phyloP scores from a whole-genome alignment of 352 stramenopile species.

The Phytophthora quininea region DNA sequence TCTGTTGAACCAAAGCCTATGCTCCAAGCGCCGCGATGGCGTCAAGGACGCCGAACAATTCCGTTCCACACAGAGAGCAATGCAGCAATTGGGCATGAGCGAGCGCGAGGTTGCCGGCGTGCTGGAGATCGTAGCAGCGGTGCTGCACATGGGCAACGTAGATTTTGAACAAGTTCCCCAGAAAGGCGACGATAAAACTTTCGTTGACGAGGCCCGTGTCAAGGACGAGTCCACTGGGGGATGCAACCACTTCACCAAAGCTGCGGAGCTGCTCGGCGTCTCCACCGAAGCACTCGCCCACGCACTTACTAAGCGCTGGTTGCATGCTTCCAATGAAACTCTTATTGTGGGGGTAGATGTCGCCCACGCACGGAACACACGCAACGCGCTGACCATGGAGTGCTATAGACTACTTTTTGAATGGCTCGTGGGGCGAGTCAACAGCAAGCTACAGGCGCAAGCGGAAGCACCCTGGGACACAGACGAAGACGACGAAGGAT shows the following conservation, averaged over 20 bases:
- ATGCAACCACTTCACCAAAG: constrained; percentile 51
- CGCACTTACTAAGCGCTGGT: constrained; percentile 64
- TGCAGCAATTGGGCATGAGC: constrained; percentile 82
- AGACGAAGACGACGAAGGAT: constrained; percentile 16
- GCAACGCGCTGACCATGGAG: constrained; percentile 92
- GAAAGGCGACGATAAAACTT: constrained; percentile 34
- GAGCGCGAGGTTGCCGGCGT: constrained; percentile 64
- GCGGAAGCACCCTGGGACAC: constrained; percentile 10
- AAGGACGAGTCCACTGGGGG: constrained; percentile 12
- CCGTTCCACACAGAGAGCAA: constrained; percentile 56
- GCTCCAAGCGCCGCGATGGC: constrained; percentile 66
- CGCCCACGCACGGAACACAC: constrained; percentile 70
- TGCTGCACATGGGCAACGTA: constrained; percentile 91
- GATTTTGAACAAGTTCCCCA: constrained; percentile 56
- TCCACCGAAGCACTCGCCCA: constrained; percentile 54
- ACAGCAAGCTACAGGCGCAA: constrained; percentile 77
- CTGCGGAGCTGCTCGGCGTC: constrained; percentile 67
- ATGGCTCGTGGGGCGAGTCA: constrained; percentile 94
- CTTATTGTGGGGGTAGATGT: constrained; percentile 73
- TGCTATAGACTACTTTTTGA: constrained; percentile 93
- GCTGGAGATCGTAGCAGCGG: constrained; percentile 75
- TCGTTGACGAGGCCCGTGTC: constrained; percentile 35
- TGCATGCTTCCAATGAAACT: constrained; percentile 76
- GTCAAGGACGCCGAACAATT: constrained; percentile 78
- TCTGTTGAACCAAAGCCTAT: constrained; percentile 75